Evolutionary conservation across 495 filamentous ascomycete genomes (phyloP), one percentile per base, ranked within the genome.

Genomic region (Schizothecium vesticola): DNA sequence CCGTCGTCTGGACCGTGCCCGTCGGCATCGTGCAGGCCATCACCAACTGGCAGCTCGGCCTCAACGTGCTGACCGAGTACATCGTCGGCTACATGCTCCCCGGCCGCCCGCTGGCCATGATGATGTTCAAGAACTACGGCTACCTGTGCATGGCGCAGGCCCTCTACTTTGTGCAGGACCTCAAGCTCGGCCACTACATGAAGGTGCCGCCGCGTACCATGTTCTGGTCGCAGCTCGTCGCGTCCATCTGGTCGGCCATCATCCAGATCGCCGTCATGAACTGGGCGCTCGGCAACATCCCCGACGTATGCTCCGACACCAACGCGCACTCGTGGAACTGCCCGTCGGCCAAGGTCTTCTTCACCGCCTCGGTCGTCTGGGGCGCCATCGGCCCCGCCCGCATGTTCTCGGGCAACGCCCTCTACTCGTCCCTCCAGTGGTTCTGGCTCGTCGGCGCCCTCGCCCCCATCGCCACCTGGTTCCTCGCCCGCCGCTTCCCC

Each of bases 11-110:
- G 79, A 82, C 82, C 1, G 77, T 88, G 7, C 84, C 86, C 1
- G 82, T 86, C 67, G 84, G 84, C 61, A 82, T 86, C 65, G 76
- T 86, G n/a, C 88, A 91, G 72, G 88, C 87, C 3, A 78, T 89
- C 69, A 89, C 88, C 24, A 91, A 90, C 71, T 86, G 87, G 61
- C 86, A 87, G 73, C 86, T 89, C 36, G 89, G 88, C 4, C 76
- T 90, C 31, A 90, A 90, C 69, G 80, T 91, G 5, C 75, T 91
- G 25, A 90, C 89, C 24, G 89, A 91, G 73, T 92, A 88, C 69
- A 82, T 91, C 67, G 85, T 88, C 43, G 88, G 89, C 4, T 91
- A 91, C 76, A 87, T 89, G 69, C 84, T 89, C 55, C 85, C 89
- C 5, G 89, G 88, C 13, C 81, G 82, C 12, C 88, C 88, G 1